Percentiles rank a stretch among this genome's conserved stretches.
phyloP scores from a whole-genome alignment of 495 filamentous ascomycete species.

The Hypoxylon perforatum region DNA sequence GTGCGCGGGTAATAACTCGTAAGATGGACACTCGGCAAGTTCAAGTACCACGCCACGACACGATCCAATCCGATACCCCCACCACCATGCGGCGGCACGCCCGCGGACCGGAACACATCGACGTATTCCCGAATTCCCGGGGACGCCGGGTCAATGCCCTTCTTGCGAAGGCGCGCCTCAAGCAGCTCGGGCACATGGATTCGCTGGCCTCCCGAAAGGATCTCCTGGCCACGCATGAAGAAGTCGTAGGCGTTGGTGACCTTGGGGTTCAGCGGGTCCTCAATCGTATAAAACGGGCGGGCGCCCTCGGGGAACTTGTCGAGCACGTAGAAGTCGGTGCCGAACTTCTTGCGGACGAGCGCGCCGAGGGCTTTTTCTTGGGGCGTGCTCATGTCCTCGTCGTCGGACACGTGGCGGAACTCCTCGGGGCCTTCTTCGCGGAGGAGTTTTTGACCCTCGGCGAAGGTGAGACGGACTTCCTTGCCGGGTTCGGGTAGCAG shows the following conservation, averaged over 20 bases:
- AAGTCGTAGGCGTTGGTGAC: conserved; percentile 91
- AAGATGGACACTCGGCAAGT: conserved; percentile 82
- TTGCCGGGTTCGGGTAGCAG: conserved; percentile 71
- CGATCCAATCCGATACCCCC: conserved; percentile 89
- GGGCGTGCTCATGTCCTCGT: conserved; percentile 83
- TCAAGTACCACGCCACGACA: conserved; percentile 88
- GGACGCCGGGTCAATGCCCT: conserved; percentile 78
- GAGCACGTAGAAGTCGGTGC: conserved; percentile 90
- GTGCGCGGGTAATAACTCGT: conserved; percentile 84
- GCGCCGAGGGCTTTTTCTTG: conserved; percentile 91
- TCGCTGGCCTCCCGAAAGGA: conserved; percentile 88
- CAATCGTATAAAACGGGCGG: conserved; percentile 91
- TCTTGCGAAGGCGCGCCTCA: conserved; percentile 71
- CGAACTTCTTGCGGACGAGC: conserved; percentile 84
- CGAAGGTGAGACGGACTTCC: conserved; percentile 84
- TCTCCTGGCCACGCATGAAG: conserved; percentile 92
- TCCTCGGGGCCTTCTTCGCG: conserved; percentile 82
- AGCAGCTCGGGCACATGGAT: conserved; percentile 79
- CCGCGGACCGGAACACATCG: conserved; percentile 80
- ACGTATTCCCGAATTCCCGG: conserved; percentile 87
- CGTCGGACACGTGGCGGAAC: conserved; percentile 71
- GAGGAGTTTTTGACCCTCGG: conserved; percentile 84
- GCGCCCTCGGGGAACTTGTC: conserved; percentile 90
- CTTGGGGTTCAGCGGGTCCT: conserved; percentile 71
- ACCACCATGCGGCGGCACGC: conserved; percentile 80